These are phyloP conservation scores for Saccharomyces hybrid DNA, from an alignment of 1,139 yeast species.

Conservation along the genomic window DNA sequence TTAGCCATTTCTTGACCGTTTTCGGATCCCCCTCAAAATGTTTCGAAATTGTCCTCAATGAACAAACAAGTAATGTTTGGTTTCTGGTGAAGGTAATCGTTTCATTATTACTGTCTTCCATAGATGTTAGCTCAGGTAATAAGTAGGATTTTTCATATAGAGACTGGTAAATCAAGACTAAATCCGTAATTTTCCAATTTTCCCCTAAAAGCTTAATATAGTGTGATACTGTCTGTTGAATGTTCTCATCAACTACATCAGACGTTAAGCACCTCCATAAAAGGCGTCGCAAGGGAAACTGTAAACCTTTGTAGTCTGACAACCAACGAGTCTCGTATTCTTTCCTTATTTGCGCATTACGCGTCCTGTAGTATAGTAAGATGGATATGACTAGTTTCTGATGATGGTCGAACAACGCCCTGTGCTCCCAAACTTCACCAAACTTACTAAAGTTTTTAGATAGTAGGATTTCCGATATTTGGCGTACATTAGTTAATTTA, in stretches of 20 bases:
- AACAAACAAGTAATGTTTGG: constrained; percentile 9
- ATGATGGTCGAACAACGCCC: constrained; percentile 12
- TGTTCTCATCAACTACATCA: neutral
- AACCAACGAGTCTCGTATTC: constrained; percentile 18
- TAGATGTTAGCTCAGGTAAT: constrained; percentile 4
- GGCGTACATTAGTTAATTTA: constrained; percentile 7
- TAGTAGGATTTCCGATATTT: constrained; percentile 15
- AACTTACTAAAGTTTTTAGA: constrained; percentile 14
- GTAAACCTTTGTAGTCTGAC: constrained; percentile 13
- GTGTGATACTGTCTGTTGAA: neutral
- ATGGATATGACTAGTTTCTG: constrained; percentile 18
- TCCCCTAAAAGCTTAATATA: neutral
- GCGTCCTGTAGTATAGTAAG: constrained; percentile 19
- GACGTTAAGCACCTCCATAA: constrained; percentile 20
- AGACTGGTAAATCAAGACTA: constrained; percentile 15
- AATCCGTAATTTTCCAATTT: constrained; percentile 2
- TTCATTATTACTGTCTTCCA: neutral
- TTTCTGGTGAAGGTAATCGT: constrained; percentile 4
- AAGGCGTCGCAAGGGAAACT: constrained; percentile 21
- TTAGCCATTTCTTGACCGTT: constrained; percentile 11
- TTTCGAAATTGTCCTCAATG: constrained; percentile 9
- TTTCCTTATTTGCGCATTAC: constrained; percentile 10
- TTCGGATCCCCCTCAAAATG: constrained; percentile 5
- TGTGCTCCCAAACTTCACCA: constrained; percentile 14
- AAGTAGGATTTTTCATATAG: constrained; percentile 10